phyloP scores from a whole-genome alignment of 2,329 filamentous ascomycete genomes.

The Beauveria scarabaeidicola region DNA sequence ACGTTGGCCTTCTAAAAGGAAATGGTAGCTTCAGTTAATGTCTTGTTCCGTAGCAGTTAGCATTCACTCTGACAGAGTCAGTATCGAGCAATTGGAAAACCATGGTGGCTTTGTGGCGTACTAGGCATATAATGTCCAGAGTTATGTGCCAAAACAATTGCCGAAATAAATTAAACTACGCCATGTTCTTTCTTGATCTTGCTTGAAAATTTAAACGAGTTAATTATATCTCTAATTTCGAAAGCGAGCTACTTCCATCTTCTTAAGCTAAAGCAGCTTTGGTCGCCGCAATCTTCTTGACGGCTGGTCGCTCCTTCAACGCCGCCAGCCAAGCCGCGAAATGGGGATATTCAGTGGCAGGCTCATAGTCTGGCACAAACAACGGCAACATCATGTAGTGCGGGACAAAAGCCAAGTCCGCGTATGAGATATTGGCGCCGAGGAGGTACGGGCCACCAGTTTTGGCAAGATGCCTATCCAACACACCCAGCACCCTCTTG shows the following conservation, averaged over 20 bases:
- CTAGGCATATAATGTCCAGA: too few species aligned
- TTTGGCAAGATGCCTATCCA: constrained; percentile 17
- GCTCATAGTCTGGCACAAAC: background rate
- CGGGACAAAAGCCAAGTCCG: constrained; percentile 20
- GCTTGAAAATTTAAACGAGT: too few species aligned
- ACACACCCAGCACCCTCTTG: constrained; percentile 21
- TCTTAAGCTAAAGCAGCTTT: background rate
- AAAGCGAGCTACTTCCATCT: background rate
- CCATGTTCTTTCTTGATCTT: too few species aligned
- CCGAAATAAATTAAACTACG: too few species aligned
- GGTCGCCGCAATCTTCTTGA: constrained; percentile 10
- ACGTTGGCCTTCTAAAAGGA: too few species aligned
- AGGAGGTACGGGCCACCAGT: constrained; percentile 15
- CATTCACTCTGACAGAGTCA: too few species aligned
- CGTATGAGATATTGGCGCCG: constrained; percentile 18
- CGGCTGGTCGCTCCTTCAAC: constrained; percentile 10
- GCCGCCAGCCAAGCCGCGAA: constrained; percentile 11
- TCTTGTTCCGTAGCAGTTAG: too few species aligned
- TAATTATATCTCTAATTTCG: too few species aligned
- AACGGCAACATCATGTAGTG: background rate
- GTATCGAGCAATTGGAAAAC: too few species aligned
- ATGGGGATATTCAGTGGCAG: constrained; percentile 7
- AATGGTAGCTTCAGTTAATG: too few species aligned
- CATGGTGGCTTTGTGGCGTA: too few species aligned
- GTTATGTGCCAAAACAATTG: too few species aligned